Evolutionary conservation across 176 grass and related monocot species (phyloP), one percentile per base, ranked within the genome.

Genomic region (Eragrostis curvula): DNA sequence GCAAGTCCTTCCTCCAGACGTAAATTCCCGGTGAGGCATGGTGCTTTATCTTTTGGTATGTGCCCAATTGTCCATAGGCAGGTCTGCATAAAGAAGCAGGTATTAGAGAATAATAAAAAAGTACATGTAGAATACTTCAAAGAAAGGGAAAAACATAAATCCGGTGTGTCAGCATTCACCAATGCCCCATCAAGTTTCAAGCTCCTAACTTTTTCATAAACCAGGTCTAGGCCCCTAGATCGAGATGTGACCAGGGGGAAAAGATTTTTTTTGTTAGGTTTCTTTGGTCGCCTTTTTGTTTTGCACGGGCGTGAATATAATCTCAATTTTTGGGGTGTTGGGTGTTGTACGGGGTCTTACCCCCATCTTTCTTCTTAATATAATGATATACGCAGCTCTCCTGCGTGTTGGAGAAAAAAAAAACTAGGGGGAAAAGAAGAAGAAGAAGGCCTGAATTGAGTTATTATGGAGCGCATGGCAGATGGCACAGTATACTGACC

Each of bases 31-130:
- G 93, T 89, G 39, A 98, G 84, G 49, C 61, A 89, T 58, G 96
- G 92, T 27, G 92, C 81, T 89, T 93, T 98, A 75, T 95, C 96
- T 93, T 95, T 95, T 3, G 96, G 96, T 56, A 95, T 93, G 81
- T 92, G 88, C 62, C 96, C 96, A 28, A 98, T 91, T 55, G 93
- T 87, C 96, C 96, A 98, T 60, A 79, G 58, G 15, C 93, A 98
- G 49, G 93, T 98, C 96, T 98, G 91, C 86, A 71, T 66, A 47
- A 56, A 53, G 36, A 48, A 61, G 58, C 7, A 42, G 18, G n/a
- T 3, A 14, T 78, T 42, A 84, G 5, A 61, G 24, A 73, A 82
- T 21, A 48, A 47, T 81, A 41, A 58, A 18, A 28, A 36, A 43
- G 43, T 85, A 25, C 62, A 65, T 36, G 15, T 64, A 6, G 3